Evolutionary conservation across 495 filamentous ascomycete genomes (phyloP).

Genomic region (Penicillium egyptiacum): DNA sequence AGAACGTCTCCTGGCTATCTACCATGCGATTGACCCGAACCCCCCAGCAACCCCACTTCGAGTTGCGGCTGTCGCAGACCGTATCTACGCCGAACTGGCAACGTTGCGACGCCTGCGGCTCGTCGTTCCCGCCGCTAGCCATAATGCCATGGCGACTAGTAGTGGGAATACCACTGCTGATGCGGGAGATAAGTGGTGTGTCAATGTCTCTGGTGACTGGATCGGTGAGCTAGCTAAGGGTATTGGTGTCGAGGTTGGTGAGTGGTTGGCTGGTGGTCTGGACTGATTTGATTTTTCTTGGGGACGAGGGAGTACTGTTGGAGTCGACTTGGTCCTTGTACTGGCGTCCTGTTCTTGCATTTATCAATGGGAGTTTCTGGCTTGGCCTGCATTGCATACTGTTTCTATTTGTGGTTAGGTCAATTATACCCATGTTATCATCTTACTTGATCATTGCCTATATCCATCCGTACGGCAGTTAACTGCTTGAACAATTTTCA

Average conservation of each 20-base stretch:
- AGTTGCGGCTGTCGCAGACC: conserved; percentile 51
- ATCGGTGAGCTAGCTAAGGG: conserved; percentile 49
- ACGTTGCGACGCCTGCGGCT: conserved; percentile 78
- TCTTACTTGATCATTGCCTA: neutral
- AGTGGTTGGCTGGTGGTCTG: conserved; percentile 49
- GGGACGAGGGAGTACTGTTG: neutral
- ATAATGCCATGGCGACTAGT: conserved; percentile 35
- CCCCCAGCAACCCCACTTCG: conserved; percentile 53
- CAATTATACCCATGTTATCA: conserved; percentile 23
- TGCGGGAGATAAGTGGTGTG: conserved; percentile 48
- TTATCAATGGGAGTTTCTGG: conserved; percentile 5
- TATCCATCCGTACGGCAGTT: neutral
- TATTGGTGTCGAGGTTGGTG: conserved; percentile 49
- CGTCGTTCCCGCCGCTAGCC: conserved; percentile 59
- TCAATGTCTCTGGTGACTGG: conserved; percentile 51
- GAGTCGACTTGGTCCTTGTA: neutral
- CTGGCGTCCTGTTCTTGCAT: conserved; percentile 1
- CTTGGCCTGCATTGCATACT: conserved; percentile 13
- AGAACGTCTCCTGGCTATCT: conserved; percentile 86
- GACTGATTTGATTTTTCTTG: conserved; percentile 27
- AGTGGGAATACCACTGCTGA: conserved; percentile 44
- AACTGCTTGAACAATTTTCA: neutral
- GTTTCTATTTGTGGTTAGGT: conserved; percentile 3
- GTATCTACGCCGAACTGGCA: conserved; percentile 69
- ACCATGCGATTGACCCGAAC: conserved; percentile 73